A percentile compares a stretch with the other conserved stretches of the same genome.
These are phyloP conservation scores for Suillus sp. DNA, from an alignment of 768 basidiomycete genomes.

Conservation along the genomic window DNA sequence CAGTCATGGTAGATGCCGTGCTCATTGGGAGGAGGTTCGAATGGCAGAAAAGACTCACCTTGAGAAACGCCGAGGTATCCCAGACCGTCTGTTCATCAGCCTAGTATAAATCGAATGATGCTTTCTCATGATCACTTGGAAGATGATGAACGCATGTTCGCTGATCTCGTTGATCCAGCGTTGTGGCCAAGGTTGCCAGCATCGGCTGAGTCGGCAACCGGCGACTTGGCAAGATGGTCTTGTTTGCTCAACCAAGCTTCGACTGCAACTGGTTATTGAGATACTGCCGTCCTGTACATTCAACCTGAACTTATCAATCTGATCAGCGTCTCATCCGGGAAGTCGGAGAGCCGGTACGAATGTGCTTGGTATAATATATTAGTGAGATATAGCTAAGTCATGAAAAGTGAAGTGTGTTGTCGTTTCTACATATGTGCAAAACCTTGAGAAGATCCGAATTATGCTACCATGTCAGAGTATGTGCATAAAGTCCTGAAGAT, in stretches of 20 bases:
- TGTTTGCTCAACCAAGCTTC: not conserved
- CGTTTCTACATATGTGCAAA: conserved; percentile 2
- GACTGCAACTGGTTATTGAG: not conserved
- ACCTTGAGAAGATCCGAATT: not conserved
- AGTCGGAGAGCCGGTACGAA: not conserved
- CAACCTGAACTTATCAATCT: not conserved
- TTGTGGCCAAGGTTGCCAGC: not conserved
- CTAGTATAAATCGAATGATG: not conserved
- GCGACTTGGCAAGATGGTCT: not conserved
- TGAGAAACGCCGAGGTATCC: conserved; percentile 4
- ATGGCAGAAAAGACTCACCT: conserved; percentile 9
- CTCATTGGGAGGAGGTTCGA: not conserved
- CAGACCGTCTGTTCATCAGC: not conserved
- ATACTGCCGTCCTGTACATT: not conserved
- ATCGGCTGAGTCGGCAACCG: not conserved
- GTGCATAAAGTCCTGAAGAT: not conserved
- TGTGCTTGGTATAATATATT: conserved; percentile 7
- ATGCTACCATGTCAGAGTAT: not conserved
- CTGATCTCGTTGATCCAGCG: not conserved
- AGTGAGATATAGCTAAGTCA: conserved; percentile 7
- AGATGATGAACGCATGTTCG: not conserved
- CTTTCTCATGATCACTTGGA: conserved; percentile 1
- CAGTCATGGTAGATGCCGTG: not conserved
- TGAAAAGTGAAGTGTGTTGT: conserved; percentile 1
- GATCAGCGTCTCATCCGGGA: not conserved